Evolutionary conservation across 2,329 filamentous ascomycete species (phyloP).

Genomic region (Helotiales sp.): DNA sequence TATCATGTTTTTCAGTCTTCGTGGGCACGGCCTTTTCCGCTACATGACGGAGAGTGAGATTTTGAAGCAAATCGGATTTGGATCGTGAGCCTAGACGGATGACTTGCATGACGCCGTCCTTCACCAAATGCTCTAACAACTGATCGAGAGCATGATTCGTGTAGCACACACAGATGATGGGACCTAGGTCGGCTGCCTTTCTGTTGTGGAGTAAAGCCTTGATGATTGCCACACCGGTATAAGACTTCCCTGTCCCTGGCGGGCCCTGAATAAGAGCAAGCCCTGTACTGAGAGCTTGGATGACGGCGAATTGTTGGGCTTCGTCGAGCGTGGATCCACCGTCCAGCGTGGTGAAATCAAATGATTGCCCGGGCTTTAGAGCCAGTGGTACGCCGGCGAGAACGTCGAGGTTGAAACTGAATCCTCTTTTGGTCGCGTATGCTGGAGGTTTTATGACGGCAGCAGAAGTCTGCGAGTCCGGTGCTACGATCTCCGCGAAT

Average conservation of each 20-base stretch:
- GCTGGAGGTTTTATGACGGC: conserved; percentile 51
- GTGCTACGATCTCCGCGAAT: conserved; percentile 54
- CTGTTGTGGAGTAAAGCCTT: conserved; percentile 56
- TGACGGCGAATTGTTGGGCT: conserved; percentile 56
- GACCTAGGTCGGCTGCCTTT: conserved; percentile 48
- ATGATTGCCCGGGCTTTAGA: conserved; percentile 39
- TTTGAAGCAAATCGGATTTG: conserved; percentile 36
- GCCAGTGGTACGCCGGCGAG: conserved; percentile 34
- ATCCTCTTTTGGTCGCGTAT: conserved; percentile 55
- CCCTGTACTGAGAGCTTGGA: conserved; percentile 56
- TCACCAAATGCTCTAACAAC: conserved; percentile 40
- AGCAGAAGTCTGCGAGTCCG: conserved; percentile 31
- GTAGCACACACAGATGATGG: conserved; percentile 53
- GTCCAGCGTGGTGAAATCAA: conserved; percentile 42
- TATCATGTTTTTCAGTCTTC: conserved; percentile 35
- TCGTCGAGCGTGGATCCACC: conserved; percentile 52
- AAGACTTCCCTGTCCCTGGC: conserved; percentile 73
- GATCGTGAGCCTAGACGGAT: conserved; percentile 36
- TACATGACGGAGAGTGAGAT: conserved; percentile 31
- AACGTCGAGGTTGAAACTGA: conserved; percentile 53
- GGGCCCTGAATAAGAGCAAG: conserved; percentile 71
- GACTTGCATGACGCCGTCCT: conserved; percentile 35
- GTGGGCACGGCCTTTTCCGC: conserved; percentile 23
- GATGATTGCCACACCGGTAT: conserved; percentile 63
- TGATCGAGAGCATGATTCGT: conserved; percentile 44